Base-by-base conservation (phyloP, 2,329 filamentous ascomycete genomes). In the Verticillium nubilum region DNA sequence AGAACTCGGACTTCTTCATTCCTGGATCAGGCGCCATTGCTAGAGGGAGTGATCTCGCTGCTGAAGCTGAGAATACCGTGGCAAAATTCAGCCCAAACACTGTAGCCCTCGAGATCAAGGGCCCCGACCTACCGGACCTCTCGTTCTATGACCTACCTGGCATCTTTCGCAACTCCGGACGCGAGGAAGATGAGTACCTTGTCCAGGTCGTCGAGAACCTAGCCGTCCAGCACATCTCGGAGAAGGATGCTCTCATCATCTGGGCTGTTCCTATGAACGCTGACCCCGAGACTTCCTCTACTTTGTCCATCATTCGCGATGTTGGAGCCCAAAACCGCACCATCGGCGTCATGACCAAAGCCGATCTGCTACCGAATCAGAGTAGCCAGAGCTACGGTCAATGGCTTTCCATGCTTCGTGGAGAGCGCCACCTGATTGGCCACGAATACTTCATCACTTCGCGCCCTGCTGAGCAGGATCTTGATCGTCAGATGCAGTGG, bases 131-230 rank as follows among this genome's bases (percentile, higher is more conserved):
- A 0, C 88, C 91, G 0, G 86, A 91, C 5, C 70, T 97, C 0
- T 91, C 88, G 0, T 96, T 97, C 66, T 94, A 91, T 62, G 92
- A 97, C 62, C 79, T 97, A 0, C 92, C 92, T 0, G 92, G 92
- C 0, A 86, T 96, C 0, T 94, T 96, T 62, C 85, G 86, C 23
- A 88, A 88, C 7, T 82, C 87, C 0, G 84, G 86, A 2, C 79
- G 86, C 7, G 82, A 82, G 7, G 78, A 84, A 2, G 86, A 93
- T 17, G 78, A 83, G 10, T 90, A 90, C 59, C 76, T 94, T 0
- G 88, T 93, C 13, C 77, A 81, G 0, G 85, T 95, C 0, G 89
- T 96, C 0, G 80, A 86, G 56, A 89, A 89, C 19, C 70, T 97
- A 0, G 86, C 91, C 0, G 80, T 78, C 2, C 78, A 86, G 0